phyloP scores from a whole-genome alignment of 1,284 basidiomycete genomes.

The Mycena citricolor region DNA sequence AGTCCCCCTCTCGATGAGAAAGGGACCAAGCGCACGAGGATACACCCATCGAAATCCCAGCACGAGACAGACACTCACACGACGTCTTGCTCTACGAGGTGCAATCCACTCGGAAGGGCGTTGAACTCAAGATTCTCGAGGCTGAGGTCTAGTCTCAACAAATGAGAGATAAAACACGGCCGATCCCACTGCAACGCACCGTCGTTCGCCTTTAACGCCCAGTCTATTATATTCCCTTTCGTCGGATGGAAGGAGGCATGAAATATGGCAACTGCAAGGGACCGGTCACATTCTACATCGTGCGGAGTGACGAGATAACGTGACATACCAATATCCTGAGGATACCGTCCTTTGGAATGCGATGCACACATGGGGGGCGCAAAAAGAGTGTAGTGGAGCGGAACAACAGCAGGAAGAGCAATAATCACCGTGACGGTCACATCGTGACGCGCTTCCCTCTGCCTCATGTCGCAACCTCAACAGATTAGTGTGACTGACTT shows the following conservation, averaged over 20 bases:
- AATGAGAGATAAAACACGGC: background rate
- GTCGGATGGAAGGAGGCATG: conserved; percentile 82
- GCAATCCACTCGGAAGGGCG: conserved; percentile 76
- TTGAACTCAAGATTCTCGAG: conserved; percentile 75
- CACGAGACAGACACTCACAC: conserved; percentile 50
- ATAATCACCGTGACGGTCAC: conserved; percentile 1
- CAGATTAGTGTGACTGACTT: conserved; percentile 79
- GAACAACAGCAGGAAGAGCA: background rate
- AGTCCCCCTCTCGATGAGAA: too few relatives aligned
- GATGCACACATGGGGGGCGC: conserved; percentile 30
- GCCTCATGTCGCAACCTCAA: conserved; percentile 44
- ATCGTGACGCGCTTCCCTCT: conserved; percentile 10
- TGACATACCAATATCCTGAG: conserved; percentile 49
- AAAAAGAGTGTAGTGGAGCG: conserved; percentile 8
- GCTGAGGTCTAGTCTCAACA: conserved; percentile 48
- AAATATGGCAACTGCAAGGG: conserved; percentile 67
- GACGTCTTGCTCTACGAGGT: conserved; percentile 73
- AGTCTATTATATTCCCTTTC: conserved; percentile 73
- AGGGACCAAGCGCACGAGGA: too few relatives aligned
- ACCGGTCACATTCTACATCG: background rate
- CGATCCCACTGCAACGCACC: conserved; percentile 41
- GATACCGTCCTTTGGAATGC: conserved; percentile 33
- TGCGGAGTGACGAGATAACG: background rate
- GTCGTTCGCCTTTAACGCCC: conserved; percentile 65
- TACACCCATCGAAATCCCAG: too few relatives aligned